Base-by-base conservation (phyloP, 1,284 basidiomycete genomes). In the Vanrija sp. region DNA sequence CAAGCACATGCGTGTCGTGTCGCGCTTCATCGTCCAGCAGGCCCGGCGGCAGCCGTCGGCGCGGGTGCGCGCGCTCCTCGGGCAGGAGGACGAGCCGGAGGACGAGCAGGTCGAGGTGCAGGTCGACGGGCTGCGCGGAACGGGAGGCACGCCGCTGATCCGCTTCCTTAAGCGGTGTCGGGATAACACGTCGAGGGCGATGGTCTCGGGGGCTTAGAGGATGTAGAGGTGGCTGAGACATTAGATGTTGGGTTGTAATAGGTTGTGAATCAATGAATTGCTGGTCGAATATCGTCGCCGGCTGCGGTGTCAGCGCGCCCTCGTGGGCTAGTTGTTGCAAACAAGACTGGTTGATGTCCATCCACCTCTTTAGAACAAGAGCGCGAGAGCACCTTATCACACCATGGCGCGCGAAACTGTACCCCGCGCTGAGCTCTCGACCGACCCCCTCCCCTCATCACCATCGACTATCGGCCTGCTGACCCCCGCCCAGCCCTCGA, bases 1-100 rank as follows among this genome's bases (percentile, higher is more conserved):
- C 67, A 86, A 86, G 46, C 94, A 96, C 75, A 87, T 97, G 78
- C 83, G 85, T 51, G 87, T 96, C 55, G 91, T 88, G 21, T 83
- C 88, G 26, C 68, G 89, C 49, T 95, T 94, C 74, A 92, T 94
- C 62, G 78, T 93, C 28, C 85, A 85, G 19, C 91, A 69, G 78
- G 80, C 60, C 74, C 86, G 76, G 43, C 61, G 71, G 43, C 52
- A 63, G 43, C 72, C 75, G 0, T 66, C 69, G 10, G 60, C 61
- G 6, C 61, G 70, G 49, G 65, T 77, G 43, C 59, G 57, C 45
- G 44, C 42, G 42, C 49, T 73, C 51, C 60, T 70, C 18, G 72
- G 68, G 2, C 50, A 54, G n/a, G 52, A 47, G 16, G 61, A 50
- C 18, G 55, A 47, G 16, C 43, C 49, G 10, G 55, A 54, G 12